Base-by-base conservation (phyloP, 2,329 filamentous ascomycete species). In the Paramyrothecium sp. region DNA sequence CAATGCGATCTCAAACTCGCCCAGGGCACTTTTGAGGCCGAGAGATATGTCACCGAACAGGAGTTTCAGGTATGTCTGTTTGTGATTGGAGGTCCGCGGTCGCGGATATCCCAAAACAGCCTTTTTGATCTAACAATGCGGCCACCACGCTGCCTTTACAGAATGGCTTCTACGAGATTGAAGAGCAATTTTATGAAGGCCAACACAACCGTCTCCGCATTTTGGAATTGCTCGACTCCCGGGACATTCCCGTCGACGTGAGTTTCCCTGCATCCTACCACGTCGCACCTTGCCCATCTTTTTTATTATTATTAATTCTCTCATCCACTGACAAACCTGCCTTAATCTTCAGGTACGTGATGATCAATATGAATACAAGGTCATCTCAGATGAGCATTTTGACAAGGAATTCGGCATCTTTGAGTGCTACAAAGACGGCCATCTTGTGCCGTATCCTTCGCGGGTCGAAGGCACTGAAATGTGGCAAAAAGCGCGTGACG, bases 241-340 rank as follows among this genome's bases (percentile, higher is more conserved):
- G 74, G 55, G 68, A 71, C 16, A 70, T 83, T 17, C 79, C 81
- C 1, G 68, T 77, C 17, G 79, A 83, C 68, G 81, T 83, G 70
- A 78, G 81, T 74, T 54, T 22, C 8, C 19, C 51, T 52, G 17
- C 23, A 17, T 47, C 21, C 49, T 56, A 33, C 21, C 33, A 44
- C 60, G 61, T 56, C 56, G 58, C 54, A 51, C 55, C 30, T 50
- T 52, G 56, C 55, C 54, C 58, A 60, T 53, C 58, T 34, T 54
- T 34, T 54, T 53, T 47, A n/a, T n/a, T n/a, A n/a, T n/a, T n/a
- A n/a, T n/a, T n/a, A n/a, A n/a, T 38, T 41, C 70, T 69, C 61
- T 60, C 56, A 16, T 70, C 53, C 38, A 54, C 38, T 47, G 23
- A 48, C 53, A 51, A 67, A 53, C 53, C 26, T 47, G 54, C 49